These are phyloP conservation scores for Fusarium subtropicale DNA, from an alignment of 2,329 filamentous ascomycete genomes.

Conservation along the genomic window DNA sequence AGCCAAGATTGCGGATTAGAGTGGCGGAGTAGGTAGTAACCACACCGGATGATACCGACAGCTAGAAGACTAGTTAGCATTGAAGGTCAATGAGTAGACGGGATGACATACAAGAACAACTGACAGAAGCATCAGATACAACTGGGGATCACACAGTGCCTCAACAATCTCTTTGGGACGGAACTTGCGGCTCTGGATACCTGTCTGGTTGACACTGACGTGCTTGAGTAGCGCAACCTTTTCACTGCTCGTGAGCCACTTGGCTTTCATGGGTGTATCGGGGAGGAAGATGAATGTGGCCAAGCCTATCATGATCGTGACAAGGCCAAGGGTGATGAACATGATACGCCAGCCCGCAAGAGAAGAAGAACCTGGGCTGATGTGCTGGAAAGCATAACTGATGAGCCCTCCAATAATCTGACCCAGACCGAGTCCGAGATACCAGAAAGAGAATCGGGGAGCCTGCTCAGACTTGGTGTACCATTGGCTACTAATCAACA, in stretches of 20 bases:
- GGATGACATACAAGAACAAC: constrained; percentile 58
- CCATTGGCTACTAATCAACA: constrained; percentile 71
- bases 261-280: constrained; percentile 61
- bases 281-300: constrained; percentile 52
- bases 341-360: constrained; percentile 76
- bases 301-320: constrained; percentile 52
- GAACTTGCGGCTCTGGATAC: constrained; percentile 66
- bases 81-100: fast-evolving
- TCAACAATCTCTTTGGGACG: constrained; percentile 64
- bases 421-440: constrained; percentile 68
- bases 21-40: constrained; percentile 67
- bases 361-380: constrained; percentile 60
- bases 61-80: constrained; percentile 31
- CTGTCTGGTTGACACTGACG: constrained; percentile 68
- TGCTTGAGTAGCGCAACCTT: constrained; percentile 64
- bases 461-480: constrained; percentile 72
- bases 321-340: constrained; percentile 74
- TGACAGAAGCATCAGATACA: constrained; percentile 62
- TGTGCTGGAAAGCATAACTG: constrained; percentile 68
- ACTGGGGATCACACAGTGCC: constrained; percentile 62
- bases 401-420: constrained; percentile 74
- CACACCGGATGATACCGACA: constrained; percentile 65
- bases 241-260: constrained; percentile 59
- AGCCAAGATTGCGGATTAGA: constrained; percentile 62
- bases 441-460: constrained; percentile 71